Percentiles rank a stretch among this genome's conserved stretches.
Evolutionary conservation across 176 grass and related monocot genomes (phyloP).

Genomic region (Aegilops bicornis): DNA sequence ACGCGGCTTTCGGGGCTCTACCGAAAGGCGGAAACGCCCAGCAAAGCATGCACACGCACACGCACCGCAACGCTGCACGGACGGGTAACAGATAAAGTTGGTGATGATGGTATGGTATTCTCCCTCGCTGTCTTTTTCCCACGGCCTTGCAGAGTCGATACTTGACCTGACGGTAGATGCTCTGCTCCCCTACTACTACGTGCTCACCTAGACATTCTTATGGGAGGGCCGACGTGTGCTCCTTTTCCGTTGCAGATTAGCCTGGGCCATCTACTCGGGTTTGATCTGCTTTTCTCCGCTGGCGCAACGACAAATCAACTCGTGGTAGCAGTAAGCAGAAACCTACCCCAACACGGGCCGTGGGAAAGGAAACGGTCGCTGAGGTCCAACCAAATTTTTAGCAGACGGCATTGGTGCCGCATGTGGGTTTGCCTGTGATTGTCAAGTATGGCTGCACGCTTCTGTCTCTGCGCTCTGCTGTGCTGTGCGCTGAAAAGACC

Average conservation of each 20-base stretch:
- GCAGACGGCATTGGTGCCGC: background rate
- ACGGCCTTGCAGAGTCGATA: background rate
- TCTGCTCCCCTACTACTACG: background rate
- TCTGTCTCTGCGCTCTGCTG: background rate
- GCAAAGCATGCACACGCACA: background rate
- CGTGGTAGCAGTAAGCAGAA: too few species aligned
- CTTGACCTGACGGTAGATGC: slow-evolving; percentile 1
- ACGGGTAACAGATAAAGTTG: background rate
- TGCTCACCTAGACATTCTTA: background rate
- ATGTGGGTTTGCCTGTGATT: background rate
- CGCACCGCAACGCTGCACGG: background rate
- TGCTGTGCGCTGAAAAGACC: background rate
- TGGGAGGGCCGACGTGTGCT: background rate
- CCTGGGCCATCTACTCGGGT: background rate
- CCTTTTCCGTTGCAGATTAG: background rate
- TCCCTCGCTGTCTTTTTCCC: background rate
- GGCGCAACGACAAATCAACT: too few species aligned
- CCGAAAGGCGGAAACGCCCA: background rate
- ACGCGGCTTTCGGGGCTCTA: background rate
- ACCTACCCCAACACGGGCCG: background rate
- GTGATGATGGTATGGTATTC: background rate
- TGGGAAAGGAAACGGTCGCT: background rate
- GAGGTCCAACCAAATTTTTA: background rate
- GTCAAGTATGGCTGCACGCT: slow-evolving; percentile 10
- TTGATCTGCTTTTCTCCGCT: background rate